phyloP scores from a whole-genome alignment of 2,329 filamentous ascomycete genomes.

The Decorospora gaudefroyi region DNA sequence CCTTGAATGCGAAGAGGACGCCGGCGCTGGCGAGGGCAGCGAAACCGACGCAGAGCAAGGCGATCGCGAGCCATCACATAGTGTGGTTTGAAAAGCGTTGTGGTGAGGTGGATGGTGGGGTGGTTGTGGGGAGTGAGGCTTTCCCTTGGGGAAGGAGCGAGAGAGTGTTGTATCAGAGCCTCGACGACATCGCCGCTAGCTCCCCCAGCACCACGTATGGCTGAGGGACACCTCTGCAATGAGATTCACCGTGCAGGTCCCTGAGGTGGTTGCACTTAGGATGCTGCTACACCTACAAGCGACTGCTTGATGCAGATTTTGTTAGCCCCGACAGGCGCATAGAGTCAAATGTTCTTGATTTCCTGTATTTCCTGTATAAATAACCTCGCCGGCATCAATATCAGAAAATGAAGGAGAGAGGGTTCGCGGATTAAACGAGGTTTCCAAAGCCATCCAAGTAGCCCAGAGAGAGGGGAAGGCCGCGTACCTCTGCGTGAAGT shows the following conservation, averaged over 20 bases:
- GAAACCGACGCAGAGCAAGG: not conserved
- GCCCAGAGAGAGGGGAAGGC: no score
- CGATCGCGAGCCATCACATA: not conserved
- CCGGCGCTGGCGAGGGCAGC: not conserved
- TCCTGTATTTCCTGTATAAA: no score
- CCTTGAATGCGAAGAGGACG: not conserved
- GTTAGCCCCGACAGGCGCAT: no score
- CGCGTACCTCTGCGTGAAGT: no score
- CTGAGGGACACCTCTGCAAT: not conserved
- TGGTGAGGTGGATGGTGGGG: not conserved
- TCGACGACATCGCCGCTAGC: not conserved
- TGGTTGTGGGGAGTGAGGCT: not conserved
- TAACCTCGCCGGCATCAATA: no score
- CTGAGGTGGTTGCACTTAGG: no score
- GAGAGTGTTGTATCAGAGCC: slow-evolving; percentile 3
- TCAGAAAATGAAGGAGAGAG: no score
- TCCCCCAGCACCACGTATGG: not conserved
- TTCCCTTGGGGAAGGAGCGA: not conserved
- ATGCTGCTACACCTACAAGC: not conserved
- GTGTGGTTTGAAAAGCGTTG: not conserved
- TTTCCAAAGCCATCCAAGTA: no score
- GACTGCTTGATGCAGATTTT: not conserved
- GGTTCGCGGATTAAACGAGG: no score
- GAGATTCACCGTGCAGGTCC: not conserved
- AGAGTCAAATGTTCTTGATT: no score